Evolutionary conservation across 2,329 filamentous ascomycete genomes (phyloP).

Genomic region (Ascochyta viciae-villosae): DNA sequence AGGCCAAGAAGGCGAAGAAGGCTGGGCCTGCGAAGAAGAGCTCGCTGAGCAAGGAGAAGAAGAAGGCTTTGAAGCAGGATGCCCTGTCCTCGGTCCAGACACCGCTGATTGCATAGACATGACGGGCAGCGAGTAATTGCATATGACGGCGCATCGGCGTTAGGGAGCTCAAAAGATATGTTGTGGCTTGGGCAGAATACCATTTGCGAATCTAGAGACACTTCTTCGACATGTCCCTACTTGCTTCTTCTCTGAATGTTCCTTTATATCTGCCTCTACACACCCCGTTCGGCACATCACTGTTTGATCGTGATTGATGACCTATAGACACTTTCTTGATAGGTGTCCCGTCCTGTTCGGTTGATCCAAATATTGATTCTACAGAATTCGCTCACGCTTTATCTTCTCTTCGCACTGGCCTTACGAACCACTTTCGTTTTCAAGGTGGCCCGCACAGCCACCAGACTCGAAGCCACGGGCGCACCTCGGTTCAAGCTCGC

Average conservation of each 20-base stretch:
- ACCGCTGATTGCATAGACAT: slow-evolving; percentile 38
- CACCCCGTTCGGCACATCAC: neutral
- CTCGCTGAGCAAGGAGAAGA: slow-evolving; percentile 55
- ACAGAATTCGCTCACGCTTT: neutral
- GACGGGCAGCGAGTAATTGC: slow-evolving; percentile 12
- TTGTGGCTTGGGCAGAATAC: slow-evolving; percentile 25
- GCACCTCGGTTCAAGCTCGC: slow-evolving; percentile 5
- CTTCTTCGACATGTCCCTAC: slow-evolving; percentile 1
- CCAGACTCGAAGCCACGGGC: neutral
- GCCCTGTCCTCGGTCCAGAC: slow-evolving; percentile 54
- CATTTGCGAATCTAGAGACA: slow-evolving; percentile 19
- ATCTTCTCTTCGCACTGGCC: neutral
- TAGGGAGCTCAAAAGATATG: slow-evolving; percentile 29
- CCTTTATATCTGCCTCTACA: neutral
- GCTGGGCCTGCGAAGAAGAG: slow-evolving; percentile 42
- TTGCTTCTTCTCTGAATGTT: neutral
- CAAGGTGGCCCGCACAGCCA: neutral
- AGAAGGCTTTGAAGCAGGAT: slow-evolving; percentile 58
- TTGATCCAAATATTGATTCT: neutral
- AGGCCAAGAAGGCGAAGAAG: slow-evolving; percentile 60
- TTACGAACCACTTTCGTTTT: neutral
- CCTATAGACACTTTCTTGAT: neutral
- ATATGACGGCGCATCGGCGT: slow-evolving; percentile 31
- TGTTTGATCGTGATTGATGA: neutral
- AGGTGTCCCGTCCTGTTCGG: neutral